Evolutionary conservation across 1,284 basidiomycete genomes (phyloP).

Genomic region (Malassezia arunalokei): DNA sequence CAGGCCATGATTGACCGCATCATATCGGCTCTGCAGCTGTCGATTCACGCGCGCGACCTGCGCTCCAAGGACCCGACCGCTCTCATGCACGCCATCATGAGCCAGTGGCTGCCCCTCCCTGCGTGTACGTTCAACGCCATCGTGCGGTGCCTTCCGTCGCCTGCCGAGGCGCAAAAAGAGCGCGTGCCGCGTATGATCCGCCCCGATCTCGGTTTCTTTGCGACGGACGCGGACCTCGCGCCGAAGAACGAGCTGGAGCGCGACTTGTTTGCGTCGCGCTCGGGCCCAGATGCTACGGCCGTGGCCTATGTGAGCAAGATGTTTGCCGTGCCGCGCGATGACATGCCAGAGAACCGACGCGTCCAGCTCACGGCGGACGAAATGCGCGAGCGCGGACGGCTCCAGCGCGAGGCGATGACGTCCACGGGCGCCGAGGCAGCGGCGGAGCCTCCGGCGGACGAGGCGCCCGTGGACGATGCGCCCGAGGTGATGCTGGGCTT

Average conservation of each 20-base stretch:
- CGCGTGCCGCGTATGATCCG: conserved; percentile 88
- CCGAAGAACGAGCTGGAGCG: conserved; percentile 69
- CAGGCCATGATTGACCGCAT: conserved; percentile 73
- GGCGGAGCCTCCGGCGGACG: background rate
- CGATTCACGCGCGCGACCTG: conserved; percentile 75
- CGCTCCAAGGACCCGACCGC: conserved; percentile 78
- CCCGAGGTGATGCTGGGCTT: conserved; percentile 57
- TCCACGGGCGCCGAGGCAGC: conserved; percentile 18
- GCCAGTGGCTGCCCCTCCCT: conserved; percentile 90
- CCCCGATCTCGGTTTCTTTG: conserved; percentile 55
- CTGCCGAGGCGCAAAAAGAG: conserved; percentile 64
- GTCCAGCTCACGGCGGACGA: conserved; percentile 64
- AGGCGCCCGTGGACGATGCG: conserved; percentile 14
- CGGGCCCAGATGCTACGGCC: conserved; percentile 22
- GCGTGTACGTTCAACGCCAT: conserved; percentile 82
- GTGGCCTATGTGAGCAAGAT: conserved; percentile 86
- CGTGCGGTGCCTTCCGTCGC: conserved; percentile 82
- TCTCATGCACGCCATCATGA: conserved; percentile 73
- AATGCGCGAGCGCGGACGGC: conserved; percentile 59
- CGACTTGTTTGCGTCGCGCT: conserved; percentile 56
- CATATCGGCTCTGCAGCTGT: conserved; percentile 66
- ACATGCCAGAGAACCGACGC: conserved; percentile 63
- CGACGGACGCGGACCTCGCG: conserved; percentile 47
- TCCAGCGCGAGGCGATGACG: conserved; percentile 17
- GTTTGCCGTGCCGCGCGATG: conserved; percentile 72